A percentile compares a stretch with the other conserved stretches of the same genome.
phyloP scores from a whole-genome alignment of 2,329 filamentous ascomycete genomes.

The Trichoderma sp. region DNA sequence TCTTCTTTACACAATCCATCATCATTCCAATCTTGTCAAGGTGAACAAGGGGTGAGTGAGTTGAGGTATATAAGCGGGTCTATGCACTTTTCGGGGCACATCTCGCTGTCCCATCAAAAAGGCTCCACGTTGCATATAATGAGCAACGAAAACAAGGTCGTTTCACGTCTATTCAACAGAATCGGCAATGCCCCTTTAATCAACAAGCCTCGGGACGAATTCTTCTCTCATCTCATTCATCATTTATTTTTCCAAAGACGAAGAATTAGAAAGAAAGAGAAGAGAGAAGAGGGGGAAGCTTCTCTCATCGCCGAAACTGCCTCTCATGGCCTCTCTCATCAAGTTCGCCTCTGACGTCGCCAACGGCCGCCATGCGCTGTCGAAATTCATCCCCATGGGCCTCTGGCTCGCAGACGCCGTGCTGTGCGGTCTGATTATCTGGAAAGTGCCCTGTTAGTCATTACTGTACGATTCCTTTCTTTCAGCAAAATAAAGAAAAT shows the following conservation, averaged over 20 bases:
- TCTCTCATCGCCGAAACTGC: background rate
- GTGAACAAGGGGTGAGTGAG: background rate
- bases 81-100: background rate
- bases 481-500: no score
- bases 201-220: background rate
- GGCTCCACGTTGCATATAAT: constrained; percentile 13
- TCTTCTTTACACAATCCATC: background rate
- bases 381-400: constrained; percentile 52
- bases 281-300: background rate
- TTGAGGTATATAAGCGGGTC: background rate
- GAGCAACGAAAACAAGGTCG: background rate
- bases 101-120: background rate
- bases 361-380: constrained; percentile 49
- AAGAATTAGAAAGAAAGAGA: background rate
- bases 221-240: background rate
- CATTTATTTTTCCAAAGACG: no score
- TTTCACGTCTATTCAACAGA: background rate
- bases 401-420: constrained; percentile 68
- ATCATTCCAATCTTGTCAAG: background rate
- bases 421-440: constrained; percentile 72
- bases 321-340: constrained; percentile 32
- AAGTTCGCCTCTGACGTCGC: constrained; percentile 42
- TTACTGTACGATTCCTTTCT: background rate
- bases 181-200: background rate
- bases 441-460: constrained; percentile 75